Percentiles rank a stretch among this genome's conserved stretches.
phyloP scores from a whole-genome alignment of 2,329 filamentous ascomycete genomes.

The Penicillium sp. region DNA sequence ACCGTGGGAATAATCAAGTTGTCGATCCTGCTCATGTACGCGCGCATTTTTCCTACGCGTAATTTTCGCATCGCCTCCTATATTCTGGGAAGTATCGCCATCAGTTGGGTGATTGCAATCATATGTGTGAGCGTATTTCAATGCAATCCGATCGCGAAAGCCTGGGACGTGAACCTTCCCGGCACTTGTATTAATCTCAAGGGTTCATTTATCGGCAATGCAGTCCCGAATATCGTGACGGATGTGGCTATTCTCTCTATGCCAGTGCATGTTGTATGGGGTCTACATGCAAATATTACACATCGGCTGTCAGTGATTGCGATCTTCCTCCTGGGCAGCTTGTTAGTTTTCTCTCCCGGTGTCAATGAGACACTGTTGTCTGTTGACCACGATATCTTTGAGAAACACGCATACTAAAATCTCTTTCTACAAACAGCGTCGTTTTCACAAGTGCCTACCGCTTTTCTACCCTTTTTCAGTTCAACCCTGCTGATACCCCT shows the following conservation, averaged over 20 bases:
- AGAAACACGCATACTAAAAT: no score
- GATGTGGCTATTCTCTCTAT: conserved; percentile 31
- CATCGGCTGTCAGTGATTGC: conserved; percentile 22
- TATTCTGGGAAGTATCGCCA: conserved; percentile 48
- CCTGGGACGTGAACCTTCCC: conserved; percentile 52
- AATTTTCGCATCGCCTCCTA: conserved; percentile 50
- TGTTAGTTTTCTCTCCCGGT: conserved; percentile 9
- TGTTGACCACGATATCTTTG: no score
- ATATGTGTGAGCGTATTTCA: conserved; percentile 58
- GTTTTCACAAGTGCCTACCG: conserved; percentile 56
- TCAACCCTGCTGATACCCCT: conserved; percentile 45
- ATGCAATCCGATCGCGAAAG: conserved; percentile 55
- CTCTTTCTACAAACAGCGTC: conserved; percentile 33
- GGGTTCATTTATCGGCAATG: conserved; percentile 57
- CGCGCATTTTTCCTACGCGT: conserved; percentile 55
- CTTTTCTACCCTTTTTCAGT: conserved; percentile 53
- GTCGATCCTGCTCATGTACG: conserved; percentile 57
- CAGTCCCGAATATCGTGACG: conserved; percentile 41
- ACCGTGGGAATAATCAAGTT: conserved; percentile 57
- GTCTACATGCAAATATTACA: conserved; percentile 22
- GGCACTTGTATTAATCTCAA: conserved; percentile 57
- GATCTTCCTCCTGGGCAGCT: conserved; percentile 18
- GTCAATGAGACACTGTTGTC: no score
- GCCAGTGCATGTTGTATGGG: conserved; percentile 32
- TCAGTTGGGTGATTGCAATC: conserved; percentile 54